Conservation (phyloP, 129 eudicot genomes). For the Artemisia tridentata region DNA sequence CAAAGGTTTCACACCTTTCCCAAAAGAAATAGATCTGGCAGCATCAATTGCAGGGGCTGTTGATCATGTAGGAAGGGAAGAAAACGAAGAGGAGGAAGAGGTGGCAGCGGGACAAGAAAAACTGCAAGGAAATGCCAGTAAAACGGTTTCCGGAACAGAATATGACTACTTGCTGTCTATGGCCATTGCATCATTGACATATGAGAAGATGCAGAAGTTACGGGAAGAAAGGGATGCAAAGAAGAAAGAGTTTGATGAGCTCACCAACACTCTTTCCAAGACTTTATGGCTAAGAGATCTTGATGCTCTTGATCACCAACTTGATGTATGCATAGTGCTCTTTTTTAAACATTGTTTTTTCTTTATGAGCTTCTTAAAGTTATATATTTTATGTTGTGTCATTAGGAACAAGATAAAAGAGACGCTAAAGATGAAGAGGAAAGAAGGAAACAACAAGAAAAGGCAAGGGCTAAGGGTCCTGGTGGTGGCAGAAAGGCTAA, state of each 20-base stretch:
- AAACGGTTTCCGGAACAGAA: slow-evolving; percentile 47
- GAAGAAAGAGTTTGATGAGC: slow-evolving; percentile 48
- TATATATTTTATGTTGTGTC: background rate
- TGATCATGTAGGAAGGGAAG: slow-evolving; percentile 64
- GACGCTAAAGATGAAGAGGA: slow-evolving; percentile 54
- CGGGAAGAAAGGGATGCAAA: slow-evolving; percentile 54
- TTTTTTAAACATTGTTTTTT: background rate
- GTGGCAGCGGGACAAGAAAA: slow-evolving; percentile 34
- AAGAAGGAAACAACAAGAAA: slow-evolving; percentile 32
- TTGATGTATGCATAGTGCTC: slow-evolving; percentile 49
- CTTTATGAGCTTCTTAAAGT: background rate
- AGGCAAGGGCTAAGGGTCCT: slow-evolving; percentile 35
- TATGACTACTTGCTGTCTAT: slow-evolving; percentile 81
- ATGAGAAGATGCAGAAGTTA: slow-evolving; percentile 68
- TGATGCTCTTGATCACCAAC: slow-evolving; percentile 65
- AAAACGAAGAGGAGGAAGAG: slow-evolving; percentile 27
- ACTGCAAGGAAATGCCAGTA: slow-evolving; percentile 18
- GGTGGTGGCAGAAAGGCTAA: slow-evolving; percentile 36
- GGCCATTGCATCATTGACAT: slow-evolving; percentile 73
- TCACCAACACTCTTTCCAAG: slow-evolving; percentile 49
- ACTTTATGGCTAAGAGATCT: slow-evolving; percentile 76
- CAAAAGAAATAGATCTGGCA: slow-evolving; percentile 51
- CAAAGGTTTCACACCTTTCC: slow-evolving; percentile 77
- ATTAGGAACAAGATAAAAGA: slow-evolving; percentile 59
- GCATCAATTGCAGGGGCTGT: slow-evolving; percentile 57